Base-by-base conservation (phyloP, 2,329 filamentous ascomycete genomes). In the Botryotinia convoluta region DNA sequence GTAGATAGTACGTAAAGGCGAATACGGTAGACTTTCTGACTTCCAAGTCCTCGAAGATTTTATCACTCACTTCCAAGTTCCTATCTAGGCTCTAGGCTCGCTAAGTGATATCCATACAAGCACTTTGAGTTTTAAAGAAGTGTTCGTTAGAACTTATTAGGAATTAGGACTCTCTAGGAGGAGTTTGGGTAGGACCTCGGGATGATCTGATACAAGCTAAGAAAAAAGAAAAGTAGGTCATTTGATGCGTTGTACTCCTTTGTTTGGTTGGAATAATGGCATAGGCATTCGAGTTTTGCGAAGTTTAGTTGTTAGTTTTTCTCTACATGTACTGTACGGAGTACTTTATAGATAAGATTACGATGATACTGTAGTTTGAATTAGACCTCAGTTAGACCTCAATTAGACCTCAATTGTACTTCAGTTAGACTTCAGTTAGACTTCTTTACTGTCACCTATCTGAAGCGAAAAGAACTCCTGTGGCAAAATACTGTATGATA, bases 161-260 rank as follows among this genome's bases (percentile, higher is more conserved):
- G 51, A 57, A 16, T 57, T 57, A 18, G 51, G 51, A 57, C 51
- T 57, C n/a, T 57, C 51, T 18, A 29, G 16, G 3, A 39, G n/a
- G n/a, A 64, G 39, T 29, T 29, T 29, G 18, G 60, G 26, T 44
- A n/a, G 22, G 60, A 39, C 51, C 59, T 65, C 42, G 42, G 42
- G 42, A 48, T 29, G 29, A 48, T 48, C 45, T 65, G 63, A 65
- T 77, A 77, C 75, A 75, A 75, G 75, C 69, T 71, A 67, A 67
- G 51, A 57, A 44, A 67, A 35, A 61, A 61, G 57, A 71, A 51
- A 45, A 54, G 60, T 68, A 63, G 70, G 26, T 32, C 26, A 44
- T 3, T 54, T 67, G 44, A 68, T 72, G 64, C 64, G 64, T 68
- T 68, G 64, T 68, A 68, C 64, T 62, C 60, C 14, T 42, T 37